phyloP scores from a whole-genome alignment of 768 basidiomycete species.

The Stropharia rugosoannulata region DNA sequence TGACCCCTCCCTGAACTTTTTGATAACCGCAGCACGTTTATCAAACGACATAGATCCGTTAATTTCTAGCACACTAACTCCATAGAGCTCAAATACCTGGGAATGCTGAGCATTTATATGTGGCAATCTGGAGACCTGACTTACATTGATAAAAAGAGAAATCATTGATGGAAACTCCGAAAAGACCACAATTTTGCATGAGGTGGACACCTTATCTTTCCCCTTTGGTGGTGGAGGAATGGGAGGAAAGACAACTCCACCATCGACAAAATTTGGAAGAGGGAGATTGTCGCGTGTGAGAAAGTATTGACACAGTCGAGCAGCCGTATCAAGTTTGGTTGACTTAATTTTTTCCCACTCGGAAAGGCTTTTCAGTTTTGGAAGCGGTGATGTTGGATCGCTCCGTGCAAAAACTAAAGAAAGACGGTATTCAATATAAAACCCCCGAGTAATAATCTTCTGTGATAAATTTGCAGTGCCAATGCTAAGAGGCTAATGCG shows the following conservation, averaged over 20 bases:
- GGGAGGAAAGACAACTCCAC: slow-evolving; percentile 9
- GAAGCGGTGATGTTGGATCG: slow-evolving; percentile 7
- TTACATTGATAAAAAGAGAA: not conserved
- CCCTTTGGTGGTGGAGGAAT: not conserved
- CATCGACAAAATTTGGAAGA: slow-evolving; percentile 12
- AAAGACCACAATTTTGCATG: not conserved
- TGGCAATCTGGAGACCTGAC: not conserved
- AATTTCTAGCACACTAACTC: slow-evolving; percentile 1
- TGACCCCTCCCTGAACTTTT: slow-evolving; percentile 1
- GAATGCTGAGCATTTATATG: slow-evolving; percentile 4
- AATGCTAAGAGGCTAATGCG: slow-evolving; percentile 1
- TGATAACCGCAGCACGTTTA: slow-evolving; percentile 1
- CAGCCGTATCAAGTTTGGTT: slow-evolving; percentile 18
- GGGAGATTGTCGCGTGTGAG: slow-evolving; percentile 15
- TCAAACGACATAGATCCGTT: slow-evolving; percentile 6
- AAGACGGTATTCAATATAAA: slow-evolving; percentile 19
- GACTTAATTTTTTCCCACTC: slow-evolving; percentile 15
- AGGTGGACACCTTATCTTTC: not conserved
- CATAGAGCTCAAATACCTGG: slow-evolving; percentile 16
- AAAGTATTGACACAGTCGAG: slow-evolving; percentile 8
- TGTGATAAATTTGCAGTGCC: slow-evolving; percentile 6
- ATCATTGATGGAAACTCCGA: not conserved
- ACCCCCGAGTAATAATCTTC: slow-evolving; percentile 8
- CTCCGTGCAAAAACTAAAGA: slow-evolving; percentile 11
- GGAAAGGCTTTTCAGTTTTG: slow-evolving; percentile 7